Conservation (phyloP, 1,284 basidiomycete genomes). For the Testicularia cyperi region DNA sequence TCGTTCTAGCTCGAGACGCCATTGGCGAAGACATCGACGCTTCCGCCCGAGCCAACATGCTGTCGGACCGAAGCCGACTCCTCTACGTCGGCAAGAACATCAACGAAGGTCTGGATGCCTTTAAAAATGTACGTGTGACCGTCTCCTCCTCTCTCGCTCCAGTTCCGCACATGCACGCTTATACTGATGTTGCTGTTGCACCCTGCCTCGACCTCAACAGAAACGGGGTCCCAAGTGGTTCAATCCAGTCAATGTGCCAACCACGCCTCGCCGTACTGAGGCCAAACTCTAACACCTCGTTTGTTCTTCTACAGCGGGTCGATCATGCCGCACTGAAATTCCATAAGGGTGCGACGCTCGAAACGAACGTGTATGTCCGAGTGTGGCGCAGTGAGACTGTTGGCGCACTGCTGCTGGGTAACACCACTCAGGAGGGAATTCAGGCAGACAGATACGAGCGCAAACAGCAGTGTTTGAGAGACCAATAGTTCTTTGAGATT, state of each 20-base stretch:
- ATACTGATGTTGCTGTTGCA: background rate
- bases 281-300: constrained; percentile 6
- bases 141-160: background rate
- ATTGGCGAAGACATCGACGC: constrained; percentile 65
- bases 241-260: constrained; percentile 13
- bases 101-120: constrained; percentile 66
- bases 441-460: no score
- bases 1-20: constrained; percentile 37
- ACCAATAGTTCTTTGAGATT: no score
- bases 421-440: no score
- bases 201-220: constrained; percentile 3
- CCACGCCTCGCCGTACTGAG: constrained; percentile 1
- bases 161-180: background rate
- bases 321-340: no score
- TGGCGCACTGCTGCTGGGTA: no score
- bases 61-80: constrained; percentile 65
- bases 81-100: constrained; percentile 74
- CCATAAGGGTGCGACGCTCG: no score
- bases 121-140: constrained; percentile 62
- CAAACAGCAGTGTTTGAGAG: no score
- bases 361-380: no score
- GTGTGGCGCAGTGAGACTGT: no score
- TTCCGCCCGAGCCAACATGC: constrained; percentile 65
- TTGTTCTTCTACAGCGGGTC: background rate
- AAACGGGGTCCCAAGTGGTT: constrained; percentile 42